Conservation (phyloP, 768 basidiomycete species). For the Suillus bovinus region DNA sequence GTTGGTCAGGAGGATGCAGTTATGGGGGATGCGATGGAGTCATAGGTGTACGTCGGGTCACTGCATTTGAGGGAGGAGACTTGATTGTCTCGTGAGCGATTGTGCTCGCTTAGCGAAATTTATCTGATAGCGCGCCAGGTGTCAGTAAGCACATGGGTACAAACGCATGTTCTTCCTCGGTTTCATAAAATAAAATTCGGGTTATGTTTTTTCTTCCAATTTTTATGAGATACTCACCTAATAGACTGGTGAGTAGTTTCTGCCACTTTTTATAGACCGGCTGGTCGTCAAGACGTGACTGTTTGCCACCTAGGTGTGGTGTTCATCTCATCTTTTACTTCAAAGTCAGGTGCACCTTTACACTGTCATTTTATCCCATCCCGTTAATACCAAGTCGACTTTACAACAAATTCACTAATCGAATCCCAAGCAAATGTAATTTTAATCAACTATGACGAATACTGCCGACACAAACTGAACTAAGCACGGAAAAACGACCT, state of each 20-base stretch:
- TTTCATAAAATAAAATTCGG: neutral
- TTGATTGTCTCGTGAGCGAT: neutral
- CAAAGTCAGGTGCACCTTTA: neutral
- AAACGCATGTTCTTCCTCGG: no score
- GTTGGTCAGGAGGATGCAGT: constrained; percentile 31
- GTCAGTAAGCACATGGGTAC: neutral
- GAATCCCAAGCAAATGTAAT: neutral
- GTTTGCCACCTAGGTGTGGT: neutral
- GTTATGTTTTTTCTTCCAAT: neutral
- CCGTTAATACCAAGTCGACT: neutral
- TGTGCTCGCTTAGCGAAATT: neutral
- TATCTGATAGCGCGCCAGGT: neutral
- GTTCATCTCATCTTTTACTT: neutral
- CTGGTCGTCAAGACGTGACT: neutral
- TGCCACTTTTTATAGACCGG: neutral
- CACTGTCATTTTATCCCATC: neutral
- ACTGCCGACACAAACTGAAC: neutral
- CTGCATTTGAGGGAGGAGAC: neutral
- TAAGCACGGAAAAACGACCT: neutral
- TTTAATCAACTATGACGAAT: neutral
- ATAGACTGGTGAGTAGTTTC: neutral
- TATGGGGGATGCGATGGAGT: constrained; percentile 38
- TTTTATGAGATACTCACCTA: neutral
- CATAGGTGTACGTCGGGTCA: constrained; percentile 11
- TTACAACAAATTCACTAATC: neutral